phyloP scores from a whole-genome alignment of 768 basidiomycete species.

The Artomyces pyxidatus region DNA sequence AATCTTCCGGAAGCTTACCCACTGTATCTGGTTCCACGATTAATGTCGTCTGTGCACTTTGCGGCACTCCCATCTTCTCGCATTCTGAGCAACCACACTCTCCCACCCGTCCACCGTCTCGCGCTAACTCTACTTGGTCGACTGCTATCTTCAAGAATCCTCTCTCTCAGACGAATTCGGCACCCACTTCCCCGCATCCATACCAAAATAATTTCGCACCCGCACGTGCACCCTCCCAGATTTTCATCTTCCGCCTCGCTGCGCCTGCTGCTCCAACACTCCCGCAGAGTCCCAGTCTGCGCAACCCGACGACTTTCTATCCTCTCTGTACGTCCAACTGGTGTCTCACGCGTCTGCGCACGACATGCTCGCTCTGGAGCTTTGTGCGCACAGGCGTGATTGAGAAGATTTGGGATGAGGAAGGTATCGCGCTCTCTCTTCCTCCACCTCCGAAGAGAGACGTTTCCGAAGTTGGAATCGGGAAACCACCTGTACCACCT shows the following conservation, averaged over 20 bases:
- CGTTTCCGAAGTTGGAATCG: slow-evolving; percentile 14
- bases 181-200: slow-evolving; percentile 27
- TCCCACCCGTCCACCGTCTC: slow-evolving; percentile 24
- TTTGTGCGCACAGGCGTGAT: slow-evolving; percentile 78
- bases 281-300: slow-evolving; percentile 17
- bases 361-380: slow-evolving; percentile 87
- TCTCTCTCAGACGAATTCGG: slow-evolving; percentile 23
- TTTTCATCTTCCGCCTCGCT: slow-evolving; percentile 64
- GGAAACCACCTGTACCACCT: slow-evolving; percentile 57
- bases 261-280: slow-evolving; percentile 22
- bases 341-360: slow-evolving; percentile 74
- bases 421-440: slow-evolving; percentile 30
- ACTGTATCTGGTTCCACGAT: slow-evolving; percentile 37
- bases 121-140: slow-evolving; percentile 39
- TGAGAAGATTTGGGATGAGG: slow-evolving; percentile 88
- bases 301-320: slow-evolving; percentile 44
- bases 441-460: slow-evolving; percentile 22
- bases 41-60: slow-evolving; percentile 72
- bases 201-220: slow-evolving; percentile 14
- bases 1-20: slow-evolving; percentile 34
- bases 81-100: slow-evolving; percentile 22
- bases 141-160: slow-evolving; percentile 53
- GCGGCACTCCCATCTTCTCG: slow-evolving; percentile 53
- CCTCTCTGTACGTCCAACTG: slow-evolving; percentile 81
- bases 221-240: slow-evolving; percentile 33